phyloP scores from a whole-genome alignment of 768 basidiomycete genomes.

The Fistulinella prunicolor region DNA sequence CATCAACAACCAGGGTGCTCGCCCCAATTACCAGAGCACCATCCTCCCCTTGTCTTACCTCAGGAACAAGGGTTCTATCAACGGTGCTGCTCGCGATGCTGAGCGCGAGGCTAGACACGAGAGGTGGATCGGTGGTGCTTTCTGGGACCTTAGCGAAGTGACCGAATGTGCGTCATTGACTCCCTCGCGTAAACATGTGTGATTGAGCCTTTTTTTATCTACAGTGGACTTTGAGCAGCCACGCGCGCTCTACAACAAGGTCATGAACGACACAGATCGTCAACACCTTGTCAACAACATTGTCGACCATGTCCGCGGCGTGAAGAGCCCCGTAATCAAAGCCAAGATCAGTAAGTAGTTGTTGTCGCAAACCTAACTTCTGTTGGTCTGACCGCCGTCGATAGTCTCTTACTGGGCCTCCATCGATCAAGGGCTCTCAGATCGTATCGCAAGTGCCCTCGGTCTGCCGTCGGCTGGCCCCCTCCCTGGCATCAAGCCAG shows the following conservation, averaged over 20 bases:
- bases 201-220: neutral
- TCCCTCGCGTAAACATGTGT: neutral
- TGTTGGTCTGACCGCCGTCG: slow-evolving; percentile 1
- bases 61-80: slow-evolving; percentile 43
- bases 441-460: slow-evolving; percentile 76
- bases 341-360: slow-evolving; percentile 56
- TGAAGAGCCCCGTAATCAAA: slow-evolving; percentile 60
- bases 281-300: slow-evolving; percentile 67
- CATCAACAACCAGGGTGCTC: slow-evolving; percentile 74
- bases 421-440: slow-evolving; percentile 70
- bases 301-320: slow-evolving; percentile 55
- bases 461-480: slow-evolving; percentile 57
- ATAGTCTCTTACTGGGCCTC: slow-evolving; percentile 77
- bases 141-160: slow-evolving; percentile 66
- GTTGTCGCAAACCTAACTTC: neutral
- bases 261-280: slow-evolving; percentile 61
- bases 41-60: slow-evolving; percentile 70
- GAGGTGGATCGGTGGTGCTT: slow-evolving; percentile 69
- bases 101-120: slow-evolving; percentile 56
- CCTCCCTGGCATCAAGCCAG: slow-evolving; percentile 54
- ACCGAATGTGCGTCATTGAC: slow-evolving; percentile 63
- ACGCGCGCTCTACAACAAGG: slow-evolving; percentile 61
- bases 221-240: slow-evolving; percentile 86
- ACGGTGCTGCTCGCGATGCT: slow-evolving; percentile 39
- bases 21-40: slow-evolving; percentile 86